These are phyloP conservation scores for Geoglossum cookeanum DNA, from an alignment of 2,329 filamentous ascomycete genomes.

Conservation along the genomic window DNA sequence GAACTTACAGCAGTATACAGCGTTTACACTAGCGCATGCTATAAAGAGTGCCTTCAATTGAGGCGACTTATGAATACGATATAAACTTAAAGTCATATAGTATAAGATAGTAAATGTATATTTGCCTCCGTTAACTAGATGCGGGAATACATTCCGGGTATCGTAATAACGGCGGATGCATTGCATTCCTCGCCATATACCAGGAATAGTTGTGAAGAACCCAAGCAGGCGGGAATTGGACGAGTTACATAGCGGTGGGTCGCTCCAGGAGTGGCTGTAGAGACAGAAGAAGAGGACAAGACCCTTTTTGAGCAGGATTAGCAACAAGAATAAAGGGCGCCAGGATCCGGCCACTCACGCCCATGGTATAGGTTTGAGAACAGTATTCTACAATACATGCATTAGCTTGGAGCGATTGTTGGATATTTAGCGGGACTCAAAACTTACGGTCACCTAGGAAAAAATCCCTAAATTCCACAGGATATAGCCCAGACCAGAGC, in stretches of 20 bases:
- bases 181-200: slow-evolving; percentile 78
- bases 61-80: slow-evolving; percentile 47
- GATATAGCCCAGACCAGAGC: slow-evolving; percentile 67
- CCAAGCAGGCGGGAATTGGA: slow-evolving; percentile 65
- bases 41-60: slow-evolving; percentile 55
- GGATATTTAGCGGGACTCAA: no score
- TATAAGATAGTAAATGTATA: slow-evolving; percentile 70
- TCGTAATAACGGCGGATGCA: slow-evolving; percentile 80
- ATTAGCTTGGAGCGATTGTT: neutral
- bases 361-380: slow-evolving; percentile 76
- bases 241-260: slow-evolving; percentile 66
- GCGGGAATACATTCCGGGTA: slow-evolving; percentile 73
- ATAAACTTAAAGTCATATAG: slow-evolving; percentile 62
- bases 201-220: slow-evolving; percentile 66
- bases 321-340: neutral
- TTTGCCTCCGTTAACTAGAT: slow-evolving; percentile 82
- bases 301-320: slow-evolving; percentile 36
- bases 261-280: slow-evolving; percentile 59
- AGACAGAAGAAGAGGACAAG: slow-evolving; percentile 88
- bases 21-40: slow-evolving; percentile 61
- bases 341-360: slow-evolving; percentile 36
- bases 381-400: slow-evolving; percentile 49
- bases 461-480: slow-evolving; percentile 93
- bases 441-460: slow-evolving; percentile 56
- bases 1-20: slow-evolving; percentile 55